phyloP scores from a whole-genome alignment of 2,329 filamentous ascomycete species.

The Xylaria sp. region DNA sequence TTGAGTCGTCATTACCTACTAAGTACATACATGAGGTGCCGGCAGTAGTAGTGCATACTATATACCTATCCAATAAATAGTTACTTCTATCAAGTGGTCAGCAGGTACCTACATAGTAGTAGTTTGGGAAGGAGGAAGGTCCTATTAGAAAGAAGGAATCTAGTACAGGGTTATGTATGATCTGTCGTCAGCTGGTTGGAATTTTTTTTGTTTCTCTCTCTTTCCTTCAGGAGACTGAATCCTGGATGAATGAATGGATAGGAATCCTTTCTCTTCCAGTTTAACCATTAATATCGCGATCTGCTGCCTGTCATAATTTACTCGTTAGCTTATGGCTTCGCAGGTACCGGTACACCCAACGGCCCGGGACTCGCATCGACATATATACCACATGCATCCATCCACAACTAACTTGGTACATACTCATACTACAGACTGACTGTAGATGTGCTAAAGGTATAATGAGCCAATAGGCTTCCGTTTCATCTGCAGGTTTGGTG shows the following conservation, averaged over 20 bases:
- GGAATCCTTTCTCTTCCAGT: not conserved
- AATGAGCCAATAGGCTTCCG: slow-evolving; percentile 17
- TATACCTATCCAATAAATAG: no score
- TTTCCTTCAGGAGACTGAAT: not conserved
- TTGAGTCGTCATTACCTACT: not conserved
- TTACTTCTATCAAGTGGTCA: not conserved
- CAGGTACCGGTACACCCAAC: slow-evolving; percentile 20
- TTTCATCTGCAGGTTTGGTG: slow-evolving; percentile 17
- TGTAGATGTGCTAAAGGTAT: not conserved
- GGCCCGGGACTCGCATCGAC: slow-evolving; percentile 36
- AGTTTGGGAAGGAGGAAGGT: no score
- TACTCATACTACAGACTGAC: not conserved
- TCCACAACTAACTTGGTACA: no score
- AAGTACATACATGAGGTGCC: not conserved
- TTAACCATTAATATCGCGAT: not conserved
- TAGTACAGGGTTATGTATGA: slow-evolving; percentile 19
- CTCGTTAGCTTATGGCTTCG: not conserved
- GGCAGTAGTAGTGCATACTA: not conserved
- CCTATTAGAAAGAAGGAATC: slow-evolving; percentile 21
- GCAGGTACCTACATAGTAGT: not conserved
- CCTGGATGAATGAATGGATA: not conserved
- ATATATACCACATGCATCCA: slow-evolving; percentile 10
- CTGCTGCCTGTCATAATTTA: slow-evolving; percentile 4
- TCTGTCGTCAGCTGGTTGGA: slow-evolving; percentile 14
- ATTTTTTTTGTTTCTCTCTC: not conserved